Evolutionary conservation across 192 early-diverging fungal genomes (phyloP).

Genomic region (Lobulomyces angularis): DNA sequence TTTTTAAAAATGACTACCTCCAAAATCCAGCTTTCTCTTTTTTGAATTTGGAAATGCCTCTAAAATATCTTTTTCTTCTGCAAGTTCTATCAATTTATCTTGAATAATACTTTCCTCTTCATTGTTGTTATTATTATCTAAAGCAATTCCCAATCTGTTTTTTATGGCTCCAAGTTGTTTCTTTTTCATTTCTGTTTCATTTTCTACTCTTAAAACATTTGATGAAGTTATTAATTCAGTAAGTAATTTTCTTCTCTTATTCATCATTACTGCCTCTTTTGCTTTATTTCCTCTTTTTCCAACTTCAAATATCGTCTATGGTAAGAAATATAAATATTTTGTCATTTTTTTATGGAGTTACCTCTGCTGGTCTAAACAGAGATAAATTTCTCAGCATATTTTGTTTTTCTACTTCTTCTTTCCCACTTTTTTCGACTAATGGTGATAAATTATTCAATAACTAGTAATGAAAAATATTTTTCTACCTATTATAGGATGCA

Average conservation of each 20-base stretch:
- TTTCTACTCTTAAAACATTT: conserved; percentile 34
- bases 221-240: conserved; percentile 40
- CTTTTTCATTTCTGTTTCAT: conserved; percentile 20
- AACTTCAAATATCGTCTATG: conserved; percentile 83
- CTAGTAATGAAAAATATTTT: too few species aligned
- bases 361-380: conserved; percentile 70
- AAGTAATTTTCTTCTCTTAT: conserved; percentile 20
- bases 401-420: conserved; percentile 47
- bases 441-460: too few species aligned
- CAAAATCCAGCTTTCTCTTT: conserved; percentile 17
- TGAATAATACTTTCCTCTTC: conserved; percentile 1
- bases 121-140: conserved; percentile 12
- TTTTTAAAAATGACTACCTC: too few species aligned
- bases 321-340: background rate
- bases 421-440: conserved; percentile 25
- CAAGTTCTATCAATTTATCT: background rate
- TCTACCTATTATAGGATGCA: conserved; percentile 59
- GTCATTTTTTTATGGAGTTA: conserved; percentile 2
- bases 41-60: background rate
- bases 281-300: conserved; percentile 73
- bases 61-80: too few species aligned
- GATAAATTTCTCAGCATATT: conserved; percentile 62
- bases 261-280: conserved; percentile 41
- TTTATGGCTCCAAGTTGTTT: conserved; percentile 5
- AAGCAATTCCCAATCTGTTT: conserved; percentile 23